A percentile compares a stretch with the other conserved stretches of the same genome.
Conservation (phyloP, 1,139 yeast genomes). For the Yamadazyma atmosphaerica region DNA sequence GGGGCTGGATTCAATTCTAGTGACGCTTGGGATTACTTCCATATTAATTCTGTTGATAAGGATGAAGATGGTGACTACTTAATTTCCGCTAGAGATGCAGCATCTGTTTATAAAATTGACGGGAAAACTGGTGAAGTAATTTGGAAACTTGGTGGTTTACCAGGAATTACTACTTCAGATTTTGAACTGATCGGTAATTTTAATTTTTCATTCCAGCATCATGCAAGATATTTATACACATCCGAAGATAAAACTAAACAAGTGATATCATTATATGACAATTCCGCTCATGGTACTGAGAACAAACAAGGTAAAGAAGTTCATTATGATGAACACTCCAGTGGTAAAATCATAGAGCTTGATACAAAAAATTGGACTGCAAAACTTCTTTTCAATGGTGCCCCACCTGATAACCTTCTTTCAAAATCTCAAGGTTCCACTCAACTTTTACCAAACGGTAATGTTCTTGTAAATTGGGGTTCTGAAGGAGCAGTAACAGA, state of each 20-base stretch:
- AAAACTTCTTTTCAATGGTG: slow-evolving; percentile 23
- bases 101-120: slow-evolving; percentile 33
- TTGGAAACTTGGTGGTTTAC: slow-evolving; percentile 34
- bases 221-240: slow-evolving; percentile 28
- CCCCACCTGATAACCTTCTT: slow-evolving; percentile 25
- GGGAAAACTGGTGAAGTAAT: slow-evolving; percentile 37
- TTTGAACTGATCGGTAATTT: slow-evolving; percentile 20
- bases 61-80: slow-evolving; percentile 37
- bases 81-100: slow-evolving; percentile 35
- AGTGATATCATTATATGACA: slow-evolving; percentile 35
- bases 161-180: slow-evolving; percentile 23
- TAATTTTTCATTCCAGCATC: slow-evolving; percentile 38
- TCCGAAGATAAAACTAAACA: slow-evolving; percentile 24
- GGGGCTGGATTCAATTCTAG: slow-evolving; percentile 33
- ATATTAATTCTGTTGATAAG: slow-evolving; percentile 41
- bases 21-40: slow-evolving; percentile 44
- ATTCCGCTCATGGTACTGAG: slow-evolving; percentile 38
- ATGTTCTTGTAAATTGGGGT: slow-evolving; percentile 42
- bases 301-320: slow-evolving; percentile 25
- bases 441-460: slow-evolving; percentile 35
- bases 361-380: slow-evolving; percentile 29
- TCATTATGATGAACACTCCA: slow-evolving; percentile 23
- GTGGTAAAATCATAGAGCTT: slow-evolving; percentile 36
- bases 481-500: slow-evolving; percentile 40
- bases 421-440: slow-evolving; percentile 41